A percentile compares a stretch with the other conserved stretches of the same genome.
These are phyloP conservation scores for Pisolithus tinctorius DNA, from an alignment of 768 basidiomycete species.

Conservation along the genomic window DNA sequence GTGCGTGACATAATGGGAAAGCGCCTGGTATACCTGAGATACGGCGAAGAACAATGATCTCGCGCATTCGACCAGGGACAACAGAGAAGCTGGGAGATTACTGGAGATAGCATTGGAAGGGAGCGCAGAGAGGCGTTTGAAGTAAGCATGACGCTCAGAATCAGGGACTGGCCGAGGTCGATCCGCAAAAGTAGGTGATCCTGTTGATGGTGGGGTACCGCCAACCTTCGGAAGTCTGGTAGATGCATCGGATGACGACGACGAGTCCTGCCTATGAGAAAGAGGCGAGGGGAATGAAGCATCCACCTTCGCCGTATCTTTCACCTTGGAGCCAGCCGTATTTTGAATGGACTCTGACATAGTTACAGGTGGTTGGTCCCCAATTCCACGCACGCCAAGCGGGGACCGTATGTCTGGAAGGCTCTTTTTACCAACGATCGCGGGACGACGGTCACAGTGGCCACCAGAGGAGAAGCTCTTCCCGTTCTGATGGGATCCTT, in stretches of 20 bases:
- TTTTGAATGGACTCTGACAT: slow-evolving; percentile 8
- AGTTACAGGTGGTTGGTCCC: slow-evolving; percentile 22
- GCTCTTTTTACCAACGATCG: slow-evolving; percentile 65
- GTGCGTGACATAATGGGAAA: slow-evolving; percentile 82
- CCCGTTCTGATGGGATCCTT: slow-evolving; percentile 34
- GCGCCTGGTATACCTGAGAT: slow-evolving; percentile 83
- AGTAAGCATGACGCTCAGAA: slow-evolving; percentile 85
- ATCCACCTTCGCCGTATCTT: slow-evolving; percentile 18
- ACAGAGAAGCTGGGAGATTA: slow-evolving; percentile 63
- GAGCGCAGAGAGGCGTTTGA: slow-evolving; percentile 81
- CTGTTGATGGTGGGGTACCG: slow-evolving; percentile 24
- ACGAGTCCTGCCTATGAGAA: slow-evolving; percentile 42
- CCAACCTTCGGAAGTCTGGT: slow-evolving; percentile 17
- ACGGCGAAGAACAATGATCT: slow-evolving; percentile 89
- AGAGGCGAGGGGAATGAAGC: slow-evolving; percentile 33
- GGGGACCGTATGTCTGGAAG: slow-evolving; percentile 70
- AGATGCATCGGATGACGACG: slow-evolving; percentile 30
- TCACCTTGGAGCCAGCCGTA: slow-evolving; percentile 7
- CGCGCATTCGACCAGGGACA: slow-evolving; percentile 76
- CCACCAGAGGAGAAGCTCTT: slow-evolving; percentile 46
- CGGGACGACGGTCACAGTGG: slow-evolving; percentile 29
- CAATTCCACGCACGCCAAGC: slow-evolving; percentile 24
- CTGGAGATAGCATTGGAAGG: slow-evolving; percentile 54
- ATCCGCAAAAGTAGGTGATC: slow-evolving; percentile 35
- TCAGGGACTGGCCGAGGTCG: slow-evolving; percentile 43